These are phyloP conservation scores for Heritiera littoralis DNA, from an alignment of 345 rosid genomes.

Conservation along the genomic window DNA sequence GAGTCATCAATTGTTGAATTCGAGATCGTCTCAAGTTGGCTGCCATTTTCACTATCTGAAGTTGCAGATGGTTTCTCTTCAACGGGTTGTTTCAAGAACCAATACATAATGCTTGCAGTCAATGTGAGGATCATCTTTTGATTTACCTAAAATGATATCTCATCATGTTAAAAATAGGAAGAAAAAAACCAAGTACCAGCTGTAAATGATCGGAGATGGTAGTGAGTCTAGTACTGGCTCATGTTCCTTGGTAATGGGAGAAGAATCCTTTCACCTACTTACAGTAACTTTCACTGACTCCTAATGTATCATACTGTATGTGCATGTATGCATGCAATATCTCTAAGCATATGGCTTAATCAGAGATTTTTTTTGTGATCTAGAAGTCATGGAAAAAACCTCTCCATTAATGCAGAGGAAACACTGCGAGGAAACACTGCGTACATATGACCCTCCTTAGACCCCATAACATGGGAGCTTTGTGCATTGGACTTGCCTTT, in stretches of 20 bases:
- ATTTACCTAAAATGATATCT: conserved; percentile 60
- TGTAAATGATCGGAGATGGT: not conserved
- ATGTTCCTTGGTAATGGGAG: not conserved
- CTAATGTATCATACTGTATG: not conserved
- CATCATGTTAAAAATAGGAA: not conserved
- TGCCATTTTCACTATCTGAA: conserved; percentile 69
- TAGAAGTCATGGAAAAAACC: too few relatives aligned
- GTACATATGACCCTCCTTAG: too few relatives aligned
- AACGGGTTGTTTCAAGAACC: conserved; percentile 83
- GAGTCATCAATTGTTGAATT: conserved; percentile 85
- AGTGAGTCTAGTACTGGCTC: not conserved
- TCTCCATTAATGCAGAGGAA: too few relatives aligned
- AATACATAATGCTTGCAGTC: conserved; percentile 90
- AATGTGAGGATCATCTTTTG: conserved; percentile 96
- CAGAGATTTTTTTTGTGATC: not conserved
- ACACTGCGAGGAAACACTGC: too few relatives aligned
- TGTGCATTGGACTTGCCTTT: too few relatives aligned
- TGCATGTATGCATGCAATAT: not conserved
- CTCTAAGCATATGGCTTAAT: not conserved
- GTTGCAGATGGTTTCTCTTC: conserved; percentile 57
- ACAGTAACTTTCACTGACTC: not conserved
- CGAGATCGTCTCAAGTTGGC: conserved; percentile 50
- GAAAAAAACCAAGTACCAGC: not conserved
- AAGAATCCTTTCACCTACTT: not conserved
- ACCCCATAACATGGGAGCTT: too few relatives aligned